A percentile compares a stretch with the other conserved stretches of the same genome.
Conservation (phyloP, 2,329 filamentous ascomycete species). For the Fusarium chuoi region DNA sequence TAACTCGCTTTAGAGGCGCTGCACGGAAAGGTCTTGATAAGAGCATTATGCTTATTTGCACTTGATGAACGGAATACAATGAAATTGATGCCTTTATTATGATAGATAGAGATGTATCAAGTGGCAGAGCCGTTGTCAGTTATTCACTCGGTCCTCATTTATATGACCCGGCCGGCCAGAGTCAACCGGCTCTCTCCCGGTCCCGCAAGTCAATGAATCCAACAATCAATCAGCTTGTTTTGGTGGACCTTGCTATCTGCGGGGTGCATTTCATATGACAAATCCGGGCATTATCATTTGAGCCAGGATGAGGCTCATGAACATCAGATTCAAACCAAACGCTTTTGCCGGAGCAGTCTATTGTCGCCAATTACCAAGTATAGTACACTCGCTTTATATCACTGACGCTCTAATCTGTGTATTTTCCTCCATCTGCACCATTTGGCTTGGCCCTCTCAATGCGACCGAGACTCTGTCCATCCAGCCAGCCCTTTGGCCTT, state of each 20-base stretch:
- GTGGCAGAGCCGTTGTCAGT: background rate
- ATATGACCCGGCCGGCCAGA: background rate
- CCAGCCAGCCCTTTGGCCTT: slow-evolving; percentile 39
- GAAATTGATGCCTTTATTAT: background rate
- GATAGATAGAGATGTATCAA: background rate
- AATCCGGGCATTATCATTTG: slow-evolving; percentile 22
- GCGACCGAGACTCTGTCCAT: slow-evolving; percentile 34
- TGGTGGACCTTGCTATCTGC: slow-evolving; percentile 18
- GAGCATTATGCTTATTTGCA: slow-evolving; percentile 23
- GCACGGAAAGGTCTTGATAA: slow-evolving; percentile 8
- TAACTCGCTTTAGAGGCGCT: slow-evolving; percentile 18
- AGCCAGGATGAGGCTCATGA: background rate
- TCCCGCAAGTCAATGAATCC: slow-evolving; percentile 20
- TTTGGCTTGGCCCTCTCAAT: slow-evolving; percentile 23
- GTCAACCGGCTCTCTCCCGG: background rate
- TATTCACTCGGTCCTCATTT: background rate
- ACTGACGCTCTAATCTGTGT: slow-evolving; percentile 27
- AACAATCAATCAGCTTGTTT: slow-evolving; percentile 9
- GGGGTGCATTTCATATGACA: slow-evolving; percentile 19
- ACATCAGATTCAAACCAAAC: background rate
- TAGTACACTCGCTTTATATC: background rate
- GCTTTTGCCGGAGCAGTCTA: background rate
- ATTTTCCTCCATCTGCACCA: slow-evolving; percentile 18
- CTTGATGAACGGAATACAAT: background rate
- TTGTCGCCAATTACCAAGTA: background rate